phyloP scores from a whole-genome alignment of 164 flowering plant species.

The Magnolia kwangsiensis region DNA sequence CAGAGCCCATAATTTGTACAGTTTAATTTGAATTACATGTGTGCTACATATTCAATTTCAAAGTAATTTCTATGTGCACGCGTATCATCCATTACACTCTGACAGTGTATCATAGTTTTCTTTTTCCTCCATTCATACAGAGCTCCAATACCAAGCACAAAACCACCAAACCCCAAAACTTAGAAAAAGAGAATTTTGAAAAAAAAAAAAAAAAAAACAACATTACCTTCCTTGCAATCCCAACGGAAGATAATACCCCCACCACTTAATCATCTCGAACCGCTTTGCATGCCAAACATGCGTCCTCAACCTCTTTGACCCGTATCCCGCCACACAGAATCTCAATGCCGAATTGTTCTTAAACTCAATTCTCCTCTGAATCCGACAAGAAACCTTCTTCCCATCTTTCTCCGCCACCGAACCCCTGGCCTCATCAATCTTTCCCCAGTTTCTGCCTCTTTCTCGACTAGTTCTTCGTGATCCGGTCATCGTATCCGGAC shows the following conservation, averaged over 20 bases:
- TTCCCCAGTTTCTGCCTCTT: conserved; percentile 30
- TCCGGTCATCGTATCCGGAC: conserved; percentile 45
- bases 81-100: too few relatives aligned
- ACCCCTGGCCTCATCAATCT: not conserved
- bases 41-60: too few relatives aligned
- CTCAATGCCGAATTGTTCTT: conserved; percentile 49
- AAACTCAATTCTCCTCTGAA: conserved; percentile 51
- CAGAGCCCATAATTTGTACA: too few relatives aligned
- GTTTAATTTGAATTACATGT: too few relatives aligned
- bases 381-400: conserved; percentile 40
- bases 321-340: conserved; percentile 62
- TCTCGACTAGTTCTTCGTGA: conserved; percentile 23
- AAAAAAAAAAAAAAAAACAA: not conserved
- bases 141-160: too few relatives aligned
- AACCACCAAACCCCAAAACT: too few relatives aligned
- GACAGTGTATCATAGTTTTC: too few relatives aligned
- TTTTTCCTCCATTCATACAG: too few relatives aligned
- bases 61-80: too few relatives aligned
- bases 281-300: conserved; percentile 96
- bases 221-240: conserved; percentile 79
- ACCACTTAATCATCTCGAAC: conserved; percentile 64
- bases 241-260: conserved; percentile 86
- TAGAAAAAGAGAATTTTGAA: not conserved
- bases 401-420: conserved; percentile 10
- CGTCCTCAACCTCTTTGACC: conserved; percentile 79